These are phyloP conservation scores for Aspergillus tamarii DNA, from an alignment of 2,329 filamentous ascomycete species.

Conservation along the genomic window DNA sequence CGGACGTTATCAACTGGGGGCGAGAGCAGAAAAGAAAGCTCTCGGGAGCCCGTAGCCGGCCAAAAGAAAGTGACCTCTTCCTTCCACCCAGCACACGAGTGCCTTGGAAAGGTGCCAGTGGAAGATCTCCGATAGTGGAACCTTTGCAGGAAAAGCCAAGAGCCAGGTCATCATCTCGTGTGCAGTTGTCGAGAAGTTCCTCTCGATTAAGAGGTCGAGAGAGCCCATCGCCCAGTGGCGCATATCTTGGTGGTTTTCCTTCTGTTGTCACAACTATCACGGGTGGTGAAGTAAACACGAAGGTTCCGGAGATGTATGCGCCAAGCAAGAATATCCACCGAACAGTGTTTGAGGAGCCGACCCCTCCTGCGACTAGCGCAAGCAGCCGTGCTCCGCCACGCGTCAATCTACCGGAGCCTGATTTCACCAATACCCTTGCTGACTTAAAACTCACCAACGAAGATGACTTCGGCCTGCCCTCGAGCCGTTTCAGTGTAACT, in stretches of 20 bases:
- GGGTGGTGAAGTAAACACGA: slow-evolving; percentile 26
- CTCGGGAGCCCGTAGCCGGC: slow-evolving; percentile 34
- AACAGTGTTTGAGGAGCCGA: slow-evolving; percentile 17
- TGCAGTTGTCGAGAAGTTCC: slow-evolving; percentile 23
- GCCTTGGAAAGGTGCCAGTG: slow-evolving; percentile 74
- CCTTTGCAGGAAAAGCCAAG: slow-evolving; percentile 65
- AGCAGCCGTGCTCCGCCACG: slow-evolving; percentile 24
- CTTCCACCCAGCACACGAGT: slow-evolving; percentile 50
- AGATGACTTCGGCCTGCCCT: slow-evolving; percentile 50
- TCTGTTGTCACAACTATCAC: slow-evolving; percentile 39
- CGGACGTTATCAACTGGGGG: slow-evolving; percentile 35
- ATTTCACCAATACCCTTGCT: slow-evolving; percentile 37
- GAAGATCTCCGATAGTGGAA: slow-evolving; percentile 65
- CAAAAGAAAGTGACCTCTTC: slow-evolving; percentile 40
- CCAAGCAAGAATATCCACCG: slow-evolving; percentile 40
- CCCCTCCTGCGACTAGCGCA: slow-evolving; percentile 16
- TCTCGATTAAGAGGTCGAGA: slow-evolving; percentile 35
- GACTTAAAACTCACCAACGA: slow-evolving; percentile 41
- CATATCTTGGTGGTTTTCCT: slow-evolving; percentile 29
- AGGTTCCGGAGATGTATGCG: slow-evolving; percentile 12
- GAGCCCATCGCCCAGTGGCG: slow-evolving; percentile 30
- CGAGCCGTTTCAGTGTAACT: slow-evolving; percentile 66
- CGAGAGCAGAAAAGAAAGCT: slow-evolving; percentile 44
- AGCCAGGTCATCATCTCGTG: slow-evolving; percentile 61
- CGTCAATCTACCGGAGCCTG: slow-evolving; percentile 28